Base-by-base conservation (phyloP, 495 filamentous ascomycete genomes). In the Penicillium dipodomyicola region DNA sequence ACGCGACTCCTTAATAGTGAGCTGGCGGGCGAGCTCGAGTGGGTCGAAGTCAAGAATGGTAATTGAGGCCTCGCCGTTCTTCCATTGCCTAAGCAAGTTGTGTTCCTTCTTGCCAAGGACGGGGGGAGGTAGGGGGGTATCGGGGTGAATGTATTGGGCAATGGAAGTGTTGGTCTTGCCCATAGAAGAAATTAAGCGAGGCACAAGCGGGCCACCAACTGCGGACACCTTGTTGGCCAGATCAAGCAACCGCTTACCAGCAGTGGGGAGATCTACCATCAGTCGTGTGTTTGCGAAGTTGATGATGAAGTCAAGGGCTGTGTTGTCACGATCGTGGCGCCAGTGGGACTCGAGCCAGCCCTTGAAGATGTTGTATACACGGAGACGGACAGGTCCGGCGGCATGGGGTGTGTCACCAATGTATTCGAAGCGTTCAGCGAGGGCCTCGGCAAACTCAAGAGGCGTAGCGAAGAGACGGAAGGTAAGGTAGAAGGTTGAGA, bases 291-390 rank as follows among this genome's bases (percentile, higher is more conserved):
- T 82, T 25, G 94, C 91, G 66, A 99, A 99, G 22, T 80, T 69
- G 23, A 84, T 72, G 58, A 99, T 94, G 47, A 87, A 78, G 0
- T 82, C 78, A 35, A 97, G 76, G 6, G 92, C 91, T 6, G 80
- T 80, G 54, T 79, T 75, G 69, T 99, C 95, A 25, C 84, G 80
- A 27, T 90, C 84, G 56, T 88, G 83, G 25, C 88, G 85, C 95
- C 95, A 99, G 72, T 97, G 91, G 3, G 88, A 92, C 72, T 99
- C 95, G 5, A 99, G 74, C 95, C 95, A 99, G 30, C 87, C 87
- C 72, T 99, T 99, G 78, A 97, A 90, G 39, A 92, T 85, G 67
- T 99, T 97, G 78, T 96, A 97, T 0, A 97, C 91, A 15, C 95
- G 84, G 33, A 97, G 77, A 33, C 92, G 87, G 19, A 97, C 92